Evolutionary conservation across 2,329 filamentous ascomycete genomes (phyloP).

Genomic region (Volutella citrinella): DNA sequence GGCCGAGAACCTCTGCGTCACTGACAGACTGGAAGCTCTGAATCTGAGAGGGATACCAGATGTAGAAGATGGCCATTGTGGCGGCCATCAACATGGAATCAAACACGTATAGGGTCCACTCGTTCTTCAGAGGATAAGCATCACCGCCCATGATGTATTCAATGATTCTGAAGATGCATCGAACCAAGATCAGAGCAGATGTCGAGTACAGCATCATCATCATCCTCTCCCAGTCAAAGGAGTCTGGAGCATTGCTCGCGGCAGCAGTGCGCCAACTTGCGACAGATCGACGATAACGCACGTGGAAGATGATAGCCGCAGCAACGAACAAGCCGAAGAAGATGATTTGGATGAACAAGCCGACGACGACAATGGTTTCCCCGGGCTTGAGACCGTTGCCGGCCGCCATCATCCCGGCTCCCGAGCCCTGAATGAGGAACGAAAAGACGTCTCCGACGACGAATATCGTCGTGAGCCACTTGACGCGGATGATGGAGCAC

Average conservation of each 20-base stretch:
- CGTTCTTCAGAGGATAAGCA: conserved; percentile 36
- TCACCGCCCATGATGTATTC: conserved; percentile 42
- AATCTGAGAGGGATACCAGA: conserved; percentile 8
- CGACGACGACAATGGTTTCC: conserved; percentile 49
- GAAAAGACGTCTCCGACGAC: conserved; percentile 48
- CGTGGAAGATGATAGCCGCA: conserved; percentile 46
- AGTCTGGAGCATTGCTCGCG: neutral
- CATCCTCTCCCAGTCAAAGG: conserved; percentile 31
- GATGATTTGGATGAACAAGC: conserved; percentile 54
- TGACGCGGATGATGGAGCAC: conserved; percentile 21
- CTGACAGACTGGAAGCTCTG: conserved; percentile 1
- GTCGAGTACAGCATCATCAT: conserved; percentile 33
- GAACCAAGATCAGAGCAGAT: conserved; percentile 36
- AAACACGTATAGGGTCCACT: conserved; percentile 41
- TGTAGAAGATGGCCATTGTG: conserved; percentile 12
- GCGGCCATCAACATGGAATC: conserved; percentile 26
- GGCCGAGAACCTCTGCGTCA: neutral
- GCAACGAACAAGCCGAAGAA: conserved; percentile 53
- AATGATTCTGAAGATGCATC: conserved; percentile 43
- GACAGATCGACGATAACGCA: conserved; percentile 14
- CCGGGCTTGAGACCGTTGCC: conserved; percentile 28
- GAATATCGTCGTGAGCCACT: conserved; percentile 48
- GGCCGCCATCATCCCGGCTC: conserved; percentile 30
- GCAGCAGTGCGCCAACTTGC: conserved; percentile 2
- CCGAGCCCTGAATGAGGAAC: conserved; percentile 44